Evolutionary conservation across 2,329 filamentous ascomycete species (phyloP), one percentile per base, ranked within the genome.

Genomic region (Tolypocladium album): DNA sequence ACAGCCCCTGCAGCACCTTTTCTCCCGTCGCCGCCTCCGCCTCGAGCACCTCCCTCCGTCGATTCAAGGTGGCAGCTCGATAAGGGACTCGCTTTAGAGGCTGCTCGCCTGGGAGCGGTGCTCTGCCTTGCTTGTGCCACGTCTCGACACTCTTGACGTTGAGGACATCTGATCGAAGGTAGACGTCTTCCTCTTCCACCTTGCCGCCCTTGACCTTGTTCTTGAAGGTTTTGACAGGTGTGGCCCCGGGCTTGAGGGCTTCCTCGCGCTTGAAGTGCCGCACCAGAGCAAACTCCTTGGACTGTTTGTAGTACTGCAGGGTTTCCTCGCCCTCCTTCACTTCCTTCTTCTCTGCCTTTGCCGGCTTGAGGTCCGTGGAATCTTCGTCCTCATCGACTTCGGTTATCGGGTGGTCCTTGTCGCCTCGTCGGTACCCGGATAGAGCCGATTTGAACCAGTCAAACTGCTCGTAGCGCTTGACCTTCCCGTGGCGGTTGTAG

Each of bases 71-170:
- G 4, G 96, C 93, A 20, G 92, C 94, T 50, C 94, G 88, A 70
- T 94, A 92, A 0, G 93, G 91, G 0, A 96, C 94, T 50, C 84
- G 82, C 72, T 99, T 99, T 61, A 97, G 75, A 0, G 94, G 90
- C 56, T 85, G 76, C 64, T 88, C 86, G 3, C 89, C 91, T 0
- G 79, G 69, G 34, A 83, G 81, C 3, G 94, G 86, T 34, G 86
- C 88, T 13, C 93, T 84, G 0, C 94, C 94, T 77, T 97, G 93
- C 71, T 97, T 97, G 71, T 97, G 94, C 94, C 94, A 99, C 1
- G 90, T 96, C 71, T 99, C 94, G 1, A 89, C 88, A 36, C 90
- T 95, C 72, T 96, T 92, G 71, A 95, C 96, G 45, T 83, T 80
- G 2, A 92, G 85, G 0, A 97, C 85, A 65, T 97, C 92, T 58